Conservation (phyloP, 768 basidiomycete species). For the Chalciporus piperatus region DNA sequence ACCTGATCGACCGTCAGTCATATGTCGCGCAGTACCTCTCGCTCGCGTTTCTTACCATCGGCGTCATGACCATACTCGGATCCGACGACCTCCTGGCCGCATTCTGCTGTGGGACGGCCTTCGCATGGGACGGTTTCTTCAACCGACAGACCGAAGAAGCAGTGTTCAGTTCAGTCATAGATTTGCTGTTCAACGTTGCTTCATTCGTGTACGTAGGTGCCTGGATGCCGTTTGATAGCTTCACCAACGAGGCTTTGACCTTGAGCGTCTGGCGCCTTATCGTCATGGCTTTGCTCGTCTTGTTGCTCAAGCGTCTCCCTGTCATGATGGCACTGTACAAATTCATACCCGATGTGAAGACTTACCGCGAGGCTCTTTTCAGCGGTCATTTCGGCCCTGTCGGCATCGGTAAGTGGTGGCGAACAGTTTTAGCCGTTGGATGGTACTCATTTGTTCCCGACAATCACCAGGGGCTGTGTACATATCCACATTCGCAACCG, state of each 20-base stretch:
- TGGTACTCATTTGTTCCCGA: constrained; percentile 4
- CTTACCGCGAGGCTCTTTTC: constrained; percentile 89
- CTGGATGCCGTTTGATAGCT: constrained; percentile 91
- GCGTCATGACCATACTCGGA: constrained; percentile 79
- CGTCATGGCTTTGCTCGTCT: constrained; percentile 77
- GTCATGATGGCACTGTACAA: constrained; percentile 79
- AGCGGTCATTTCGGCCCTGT: constrained; percentile 95
- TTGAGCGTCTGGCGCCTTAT: constrained; percentile 83
- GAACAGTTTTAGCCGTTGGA: neutral
- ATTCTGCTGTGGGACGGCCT: constrained; percentile 92
- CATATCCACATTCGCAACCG: constrained; percentile 80
- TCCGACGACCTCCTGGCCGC: constrained; percentile 94
- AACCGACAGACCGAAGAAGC: constrained; percentile 93
- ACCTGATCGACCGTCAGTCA: constrained; percentile 90
- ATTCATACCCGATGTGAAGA: constrained; percentile 97
- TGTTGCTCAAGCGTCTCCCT: constrained; percentile 81
- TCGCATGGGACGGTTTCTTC: constrained; percentile 96
- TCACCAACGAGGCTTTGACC: constrained; percentile 61
- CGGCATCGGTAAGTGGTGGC: constrained; percentile 53
- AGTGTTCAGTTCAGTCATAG: constrained; percentile 94
- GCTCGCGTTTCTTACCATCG: constrained; percentile 80
- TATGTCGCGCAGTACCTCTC: constrained; percentile 92
- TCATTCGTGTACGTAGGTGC: constrained; percentile 96
- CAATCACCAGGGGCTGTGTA: constrained; percentile 72
- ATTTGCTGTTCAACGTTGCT: constrained; percentile 92